Base-by-base conservation (phyloP, 2,329 filamentous ascomycete genomes). In the Xylariaceae sp. region DNA sequence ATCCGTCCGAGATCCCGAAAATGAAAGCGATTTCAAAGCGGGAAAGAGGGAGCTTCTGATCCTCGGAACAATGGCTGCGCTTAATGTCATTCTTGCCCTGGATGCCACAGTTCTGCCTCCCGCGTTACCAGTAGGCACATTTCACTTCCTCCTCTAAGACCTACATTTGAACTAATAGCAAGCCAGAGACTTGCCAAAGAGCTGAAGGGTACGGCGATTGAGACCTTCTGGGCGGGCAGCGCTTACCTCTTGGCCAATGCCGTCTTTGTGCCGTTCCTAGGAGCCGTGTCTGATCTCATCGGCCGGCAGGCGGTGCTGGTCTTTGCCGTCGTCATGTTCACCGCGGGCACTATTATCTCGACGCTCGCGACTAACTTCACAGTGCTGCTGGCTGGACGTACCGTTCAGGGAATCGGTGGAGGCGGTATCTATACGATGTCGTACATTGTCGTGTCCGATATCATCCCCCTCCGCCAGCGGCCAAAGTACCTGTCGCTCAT, bases 401-500 rank as follows among this genome's bases (percentile, higher is more conserved):
- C 53, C 6, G 53, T 65, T 9, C 58, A 63, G 34, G 63, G 63
- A 12, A 44, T 65, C 1, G 63, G 61, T 19, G 61, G 53, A 3
- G 63, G 63, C 8, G 63, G 61, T 16, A 62, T 63, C 37, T 41
- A 51, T 7, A 48, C 49, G 2, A 12, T 65, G 6, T 24, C 57
- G 4, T 52, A 47, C 29, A 53, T 65, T 19, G 36, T 60, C 28
- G 43, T 60, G 16, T 45, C 63, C 3, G 63, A 65, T 21, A 56
- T 63, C 23, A 53, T 65, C 6, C 64, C 64, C 4, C 46, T 66
- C 3, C 56, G 63, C 4, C 53, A 60, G 46, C 55, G 63, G 9
- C 61, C 63, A 7, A 62, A 59, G 37, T 65, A 63, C 16, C 24
- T 48, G 2, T 24, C 39, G 5, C 36, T 65, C 9, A 57, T 57